Percentiles rank a stretch among this genome's conserved stretches.
phyloP scores from a whole-genome alignment of 1,284 basidiomycete genomes.

The Pterulicium gracile region DNA sequence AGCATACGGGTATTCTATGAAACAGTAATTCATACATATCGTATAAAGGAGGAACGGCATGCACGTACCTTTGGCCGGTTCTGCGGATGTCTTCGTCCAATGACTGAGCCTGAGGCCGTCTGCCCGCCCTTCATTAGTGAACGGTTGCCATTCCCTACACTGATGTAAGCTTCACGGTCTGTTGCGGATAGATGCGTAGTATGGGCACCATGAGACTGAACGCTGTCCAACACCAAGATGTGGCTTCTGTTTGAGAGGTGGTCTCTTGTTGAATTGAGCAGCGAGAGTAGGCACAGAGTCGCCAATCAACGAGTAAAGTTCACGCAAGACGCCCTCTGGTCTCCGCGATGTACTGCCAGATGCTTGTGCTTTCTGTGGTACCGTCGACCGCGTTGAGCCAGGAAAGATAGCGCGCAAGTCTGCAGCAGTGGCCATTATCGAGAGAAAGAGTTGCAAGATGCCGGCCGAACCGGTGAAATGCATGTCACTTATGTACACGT shows the following conservation, averaged over 20 bases:
- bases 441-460: conserved; percentile 2
- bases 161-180: too few relatives aligned
- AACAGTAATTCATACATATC: conserved; percentile 2
- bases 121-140: conserved; percentile 54
- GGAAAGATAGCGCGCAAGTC: conserved; percentile 76
- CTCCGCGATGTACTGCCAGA: conserved; percentile 37
- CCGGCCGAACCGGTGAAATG: too few relatives aligned
- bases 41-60: not conserved
- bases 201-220: conserved; percentile 64
- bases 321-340: conserved; percentile 86
- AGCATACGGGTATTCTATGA: conserved; percentile 63
- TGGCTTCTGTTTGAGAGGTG: conserved; percentile 82
- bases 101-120: conserved; percentile 54
- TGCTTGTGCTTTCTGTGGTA: conserved; percentile 31
- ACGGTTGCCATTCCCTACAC: conserved; percentile 68
- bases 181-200: too few relatives aligned
- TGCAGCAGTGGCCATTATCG: conserved; percentile 55
- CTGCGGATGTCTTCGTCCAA: conserved; percentile 55
- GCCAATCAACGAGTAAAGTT: conserved; percentile 91
- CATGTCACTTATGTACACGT: too few relatives aligned
- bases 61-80: conserved; percentile 41
- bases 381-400: conserved; percentile 22
- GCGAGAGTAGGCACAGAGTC: conserved; percentile 80
- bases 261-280: conserved; percentile 58
- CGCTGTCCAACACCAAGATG: conserved; percentile 39